Conservation (phyloP, 2,329 filamentous ascomycete genomes). For the Pestalotiopsis fici region DNA sequence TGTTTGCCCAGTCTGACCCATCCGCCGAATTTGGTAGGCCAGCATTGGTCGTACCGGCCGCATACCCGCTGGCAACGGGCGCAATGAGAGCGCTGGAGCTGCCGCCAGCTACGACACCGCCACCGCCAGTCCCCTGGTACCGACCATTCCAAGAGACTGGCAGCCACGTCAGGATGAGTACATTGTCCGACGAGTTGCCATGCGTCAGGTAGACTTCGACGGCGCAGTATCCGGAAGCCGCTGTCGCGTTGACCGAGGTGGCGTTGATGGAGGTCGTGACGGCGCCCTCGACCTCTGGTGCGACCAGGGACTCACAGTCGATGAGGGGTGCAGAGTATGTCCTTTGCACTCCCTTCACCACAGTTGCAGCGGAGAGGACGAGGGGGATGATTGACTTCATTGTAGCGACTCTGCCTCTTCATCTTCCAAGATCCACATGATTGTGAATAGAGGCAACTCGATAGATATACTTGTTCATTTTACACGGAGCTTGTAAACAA, state of each 20-base stretch:
- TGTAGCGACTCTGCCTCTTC: neutral
- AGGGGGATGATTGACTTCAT: neutral
- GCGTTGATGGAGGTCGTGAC: conserved; percentile 3
- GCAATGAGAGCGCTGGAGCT: conserved; percentile 17
- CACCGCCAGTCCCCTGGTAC: conserved; percentile 30
- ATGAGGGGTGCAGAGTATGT: neutral
- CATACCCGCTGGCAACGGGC: conserved; percentile 18
- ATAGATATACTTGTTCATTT: neutral
- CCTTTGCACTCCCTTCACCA: neutral
- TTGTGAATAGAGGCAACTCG: neutral
- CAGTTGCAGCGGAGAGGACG: neutral
- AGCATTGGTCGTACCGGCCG: conserved; percentile 26
- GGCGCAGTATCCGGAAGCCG: neutral
- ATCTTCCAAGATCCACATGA: neutral
- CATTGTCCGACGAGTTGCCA: neutral
- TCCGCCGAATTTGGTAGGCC: conserved; percentile 16
- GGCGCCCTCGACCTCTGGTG: conserved; percentile 4
- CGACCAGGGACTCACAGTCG: neutral
- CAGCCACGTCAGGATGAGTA: neutral
- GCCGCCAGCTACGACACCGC: conserved; percentile 26
- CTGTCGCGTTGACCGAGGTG: neutral
- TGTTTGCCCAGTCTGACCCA: conserved; percentile 16
- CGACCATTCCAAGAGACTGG: conserved; percentile 27
- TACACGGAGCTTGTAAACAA: neutral
- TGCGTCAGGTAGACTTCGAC: conserved; percentile 6